Base-by-base conservation (phyloP, 495 filamentous ascomycete genomes). In the Tuber indicum region DNA sequence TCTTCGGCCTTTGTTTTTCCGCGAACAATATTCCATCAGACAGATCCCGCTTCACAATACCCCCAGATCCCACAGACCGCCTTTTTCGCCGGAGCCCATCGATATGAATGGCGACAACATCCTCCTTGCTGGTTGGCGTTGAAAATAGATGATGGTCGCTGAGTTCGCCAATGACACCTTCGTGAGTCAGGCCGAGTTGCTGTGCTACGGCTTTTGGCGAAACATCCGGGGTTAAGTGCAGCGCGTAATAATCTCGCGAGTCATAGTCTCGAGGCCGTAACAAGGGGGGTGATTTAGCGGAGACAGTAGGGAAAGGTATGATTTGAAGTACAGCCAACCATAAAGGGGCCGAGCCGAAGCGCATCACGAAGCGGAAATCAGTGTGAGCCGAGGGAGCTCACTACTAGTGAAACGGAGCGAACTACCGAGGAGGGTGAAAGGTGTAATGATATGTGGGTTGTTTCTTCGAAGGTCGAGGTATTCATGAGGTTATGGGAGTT, bases 131-230 rank as follows among this genome's bases (percentile, higher is more conserved):
- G 75, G 89, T 90, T 36, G 87, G 87, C 7, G 91, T 86, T 41
- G 90, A 93, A 84, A 99, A 98, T 44, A 97, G 87, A 84, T 98
- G 91, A 84, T 98, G 95, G 82, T 91, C 90, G 21, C 86, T 84
- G 9, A 99, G 88, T 82, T 94, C 90, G 44, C 94, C 94, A 46
- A 98, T 87, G 36, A 88, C 87, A 39, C 96, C 96, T 83, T 98
- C 96, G 83, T 97, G 91, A 62, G 89, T 87, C 45, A 97, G 88
- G 41, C 92, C 93, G 44, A 99, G 86, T 26, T 88, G 86, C 26
- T 87, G 85, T 21, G 96, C 93, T 74, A 98, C 86, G n/a, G 91
- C 86, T 45, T 88, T 84, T 41, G 96, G 96, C 5, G 89, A 87
- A 39, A 87, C 87, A 66, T 87, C 85, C 21, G 88, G 85, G 69